phyloP scores from a whole-genome alignment of 1,284 basidiomycete genomes.

The Ustilago curta region DNA sequence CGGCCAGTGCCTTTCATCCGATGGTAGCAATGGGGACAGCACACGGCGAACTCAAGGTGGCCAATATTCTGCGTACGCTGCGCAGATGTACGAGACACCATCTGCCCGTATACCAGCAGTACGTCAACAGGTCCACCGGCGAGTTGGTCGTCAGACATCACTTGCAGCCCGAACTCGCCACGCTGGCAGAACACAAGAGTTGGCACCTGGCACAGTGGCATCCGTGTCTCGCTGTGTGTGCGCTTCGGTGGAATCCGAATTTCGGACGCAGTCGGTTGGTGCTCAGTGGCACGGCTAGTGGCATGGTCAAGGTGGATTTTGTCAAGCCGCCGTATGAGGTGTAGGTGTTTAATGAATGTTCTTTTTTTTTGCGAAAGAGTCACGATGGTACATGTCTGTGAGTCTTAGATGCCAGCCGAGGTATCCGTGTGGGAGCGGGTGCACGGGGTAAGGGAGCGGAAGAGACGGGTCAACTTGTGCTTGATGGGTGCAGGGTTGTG shows the following conservation, averaged over 20 bases:
- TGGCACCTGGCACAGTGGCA: conserved; percentile 29
- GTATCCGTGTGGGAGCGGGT: background rate
- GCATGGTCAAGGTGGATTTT: conserved; percentile 37
- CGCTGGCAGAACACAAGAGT: conserved; percentile 13
- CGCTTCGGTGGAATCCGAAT: conserved; percentile 38
- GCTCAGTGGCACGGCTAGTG: conserved; percentile 15
- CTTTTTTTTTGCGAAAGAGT: background rate
- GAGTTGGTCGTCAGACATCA: conserved; percentile 13
- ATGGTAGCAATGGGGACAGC: conserved; percentile 29
- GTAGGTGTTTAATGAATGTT: background rate
- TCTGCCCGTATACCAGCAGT: conserved; percentile 23
- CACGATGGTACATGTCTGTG: background rate
- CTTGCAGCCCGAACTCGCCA: conserved; percentile 13
- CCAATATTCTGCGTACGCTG: conserved; percentile 22
- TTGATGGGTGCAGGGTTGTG: too few species aligned
- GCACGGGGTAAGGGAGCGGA: background rate
- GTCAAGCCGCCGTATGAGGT: conserved; percentile 26
- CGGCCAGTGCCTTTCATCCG: conserved; percentile 16
- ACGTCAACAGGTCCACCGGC: conserved; percentile 22
- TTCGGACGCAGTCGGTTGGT: conserved; percentile 22
- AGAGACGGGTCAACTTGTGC: background rate
- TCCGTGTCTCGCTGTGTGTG: conserved; percentile 25
- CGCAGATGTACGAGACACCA: conserved; percentile 13
- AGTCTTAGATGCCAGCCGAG: too few species aligned
- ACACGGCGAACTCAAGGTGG: conserved; percentile 39